These are phyloP conservation scores for Lasiodiplodia hormozganensis DNA, from an alignment of 2,329 filamentous ascomycete species.

Conservation along the genomic window DNA sequence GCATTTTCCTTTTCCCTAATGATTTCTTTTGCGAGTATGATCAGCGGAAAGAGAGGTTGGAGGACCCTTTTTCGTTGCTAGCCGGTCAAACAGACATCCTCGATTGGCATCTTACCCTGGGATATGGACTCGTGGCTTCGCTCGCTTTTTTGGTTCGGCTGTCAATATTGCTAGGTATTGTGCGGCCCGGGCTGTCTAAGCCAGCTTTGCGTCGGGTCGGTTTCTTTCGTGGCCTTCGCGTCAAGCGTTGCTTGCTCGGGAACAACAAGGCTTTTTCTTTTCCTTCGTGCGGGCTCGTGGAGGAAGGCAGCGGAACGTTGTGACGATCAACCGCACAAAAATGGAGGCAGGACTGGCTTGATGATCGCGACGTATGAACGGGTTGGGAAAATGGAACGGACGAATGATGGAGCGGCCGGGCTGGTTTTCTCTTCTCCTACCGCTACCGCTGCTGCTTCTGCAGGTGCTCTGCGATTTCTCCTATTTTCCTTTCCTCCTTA, in stretches of 20 bases:
- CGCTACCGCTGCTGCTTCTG: slow-evolving; percentile 10
- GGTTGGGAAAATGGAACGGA: slow-evolving; percentile 3
- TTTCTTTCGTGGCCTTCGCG: neutral
- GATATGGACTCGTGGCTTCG: neutral
- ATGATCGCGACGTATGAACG: slow-evolving; percentile 12
- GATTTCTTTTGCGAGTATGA: slow-evolving; percentile 17
- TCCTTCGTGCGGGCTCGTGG: neutral
- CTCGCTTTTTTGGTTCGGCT: slow-evolving; percentile 12
- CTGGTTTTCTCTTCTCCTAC: slow-evolving; percentile 1
- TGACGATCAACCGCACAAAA: slow-evolving; percentile 9
- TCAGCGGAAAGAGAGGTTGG: slow-evolving; percentile 3
- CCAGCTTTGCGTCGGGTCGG: neutral
- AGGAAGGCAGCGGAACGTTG: slow-evolving; percentile 13
- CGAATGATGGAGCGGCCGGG: slow-evolving; percentile 7
- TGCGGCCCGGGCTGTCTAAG: neutral
- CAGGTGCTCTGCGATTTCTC: slow-evolving; percentile 14
- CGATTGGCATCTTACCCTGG: slow-evolving; percentile 10
- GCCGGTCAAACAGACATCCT: slow-evolving; percentile 18
- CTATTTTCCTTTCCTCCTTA: slow-evolving; percentile 14
- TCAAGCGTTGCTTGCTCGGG: slow-evolving; percentile 5
- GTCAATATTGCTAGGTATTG: slow-evolving; percentile 4
- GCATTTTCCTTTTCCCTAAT: slow-evolving; percentile 21
- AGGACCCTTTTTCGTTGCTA: slow-evolving; percentile 7
- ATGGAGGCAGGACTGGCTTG: neutral
- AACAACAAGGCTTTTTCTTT: slow-evolving; percentile 1